These are phyloP conservation scores for Phytophthora tentaculata DNA, from an alignment of 352 stramenopile species.

Conservation along the genomic window DNA sequence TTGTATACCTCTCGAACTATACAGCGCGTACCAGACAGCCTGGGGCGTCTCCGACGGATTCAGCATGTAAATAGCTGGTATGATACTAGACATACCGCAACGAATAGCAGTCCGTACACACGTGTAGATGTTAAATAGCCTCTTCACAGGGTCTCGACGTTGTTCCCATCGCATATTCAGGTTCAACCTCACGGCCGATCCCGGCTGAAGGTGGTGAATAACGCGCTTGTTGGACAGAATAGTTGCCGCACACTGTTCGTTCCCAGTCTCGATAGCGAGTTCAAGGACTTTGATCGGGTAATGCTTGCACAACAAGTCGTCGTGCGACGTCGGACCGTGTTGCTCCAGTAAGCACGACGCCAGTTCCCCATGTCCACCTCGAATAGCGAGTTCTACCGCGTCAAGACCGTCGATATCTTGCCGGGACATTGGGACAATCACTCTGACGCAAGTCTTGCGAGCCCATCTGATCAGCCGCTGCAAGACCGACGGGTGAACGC, in stretches of 20 bases:
- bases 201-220: constrained; percentile 6
- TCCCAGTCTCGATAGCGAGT: constrained; percentile 19
- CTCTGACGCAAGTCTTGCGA: constrained; percentile 8
- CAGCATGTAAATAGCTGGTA: constrained; percentile 8
- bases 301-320: constrained; percentile 17
- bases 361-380: constrained; percentile 17
- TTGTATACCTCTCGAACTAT: background rate
- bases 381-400: constrained; percentile 19
- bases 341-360: constrained; percentile 14
- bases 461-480: constrained; percentile 24
- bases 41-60: constrained; percentile 17
- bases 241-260: constrained; percentile 7
- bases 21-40: constrained; percentile 23
- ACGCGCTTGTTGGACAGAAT: constrained; percentile 24
- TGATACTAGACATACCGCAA: constrained; percentile 2
- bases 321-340: background rate
- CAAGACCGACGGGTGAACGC: constrained; percentile 16
- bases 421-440: constrained; percentile 18
- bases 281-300: constrained; percentile 21
- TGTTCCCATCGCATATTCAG: constrained; percentile 14
- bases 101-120: constrained; percentile 18
- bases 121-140: constrained; percentile 21
- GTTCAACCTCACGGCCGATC: constrained; percentile 3
- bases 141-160: constrained; percentile 7
- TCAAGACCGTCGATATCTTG: constrained; percentile 10